A percentile compares a stretch with the other conserved stretches of the same genome.
Conservation (phyloP, 1,284 basidiomycete genomes). For the Gymnopus androsaceus region DNA sequence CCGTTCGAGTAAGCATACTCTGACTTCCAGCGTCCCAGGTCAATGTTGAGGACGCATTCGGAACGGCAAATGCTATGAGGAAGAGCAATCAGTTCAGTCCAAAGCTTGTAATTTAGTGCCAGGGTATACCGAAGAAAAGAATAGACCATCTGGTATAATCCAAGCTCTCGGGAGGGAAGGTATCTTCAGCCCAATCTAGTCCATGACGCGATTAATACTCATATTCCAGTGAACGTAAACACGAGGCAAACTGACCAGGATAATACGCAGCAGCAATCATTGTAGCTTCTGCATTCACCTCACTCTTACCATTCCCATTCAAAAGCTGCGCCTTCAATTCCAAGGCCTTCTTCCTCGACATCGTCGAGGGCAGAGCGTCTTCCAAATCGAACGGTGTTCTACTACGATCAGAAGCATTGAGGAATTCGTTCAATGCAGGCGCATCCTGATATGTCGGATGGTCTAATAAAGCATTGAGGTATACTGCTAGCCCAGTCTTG, state of each 20-base stretch:
- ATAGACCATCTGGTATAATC: conserved; percentile 75
- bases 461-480: conserved; percentile 42
- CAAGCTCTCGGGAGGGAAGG: conserved; percentile 65
- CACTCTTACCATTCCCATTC: background rate
- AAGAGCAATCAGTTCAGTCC: background rate
- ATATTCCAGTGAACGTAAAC: background rate
- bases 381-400: conserved; percentile 34
- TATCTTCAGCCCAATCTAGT: conserved; percentile 62
- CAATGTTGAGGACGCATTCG: conserved; percentile 58
- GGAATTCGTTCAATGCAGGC: conserved; percentile 40
- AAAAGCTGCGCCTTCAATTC: conserved; percentile 19
- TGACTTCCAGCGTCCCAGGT: conserved; percentile 58
- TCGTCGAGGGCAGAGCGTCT: conserved; percentile 47
- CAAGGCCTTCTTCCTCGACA: conserved; percentile 45
- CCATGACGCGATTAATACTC: conserved; percentile 29
- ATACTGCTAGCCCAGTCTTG: conserved; percentile 46
- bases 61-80: conserved; percentile 66
- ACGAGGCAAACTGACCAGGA: conserved; percentile 21
- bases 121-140: conserved; percentile 55
- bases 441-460: conserved; percentile 35
- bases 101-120: background rate
- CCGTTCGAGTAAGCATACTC: conserved; percentile 62
- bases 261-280: conserved; percentile 57
- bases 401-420: conserved; percentile 27
- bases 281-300: conserved; percentile 17